Base-by-base conservation (phyloP, 2,329 filamentous ascomycete genomes). In the Ceratocystis diversiconidia region DNA sequence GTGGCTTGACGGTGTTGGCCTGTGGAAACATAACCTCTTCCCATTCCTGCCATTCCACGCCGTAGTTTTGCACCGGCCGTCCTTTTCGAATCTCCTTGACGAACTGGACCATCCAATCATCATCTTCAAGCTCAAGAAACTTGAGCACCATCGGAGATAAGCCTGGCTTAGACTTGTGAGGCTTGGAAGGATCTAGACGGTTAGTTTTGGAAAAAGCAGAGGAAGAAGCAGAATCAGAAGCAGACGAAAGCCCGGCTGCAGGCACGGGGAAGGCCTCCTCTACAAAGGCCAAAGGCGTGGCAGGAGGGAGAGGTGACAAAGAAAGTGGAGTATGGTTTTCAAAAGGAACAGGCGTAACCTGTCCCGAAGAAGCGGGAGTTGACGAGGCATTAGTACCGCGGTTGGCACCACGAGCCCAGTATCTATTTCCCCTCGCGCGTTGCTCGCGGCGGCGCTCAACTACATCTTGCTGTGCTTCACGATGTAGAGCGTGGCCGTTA, bases 21-120 rank as follows among this genome's bases (percentile, higher is more conserved):
- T 59, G 55, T 7, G 55, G 55, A 7, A 59, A 59, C 55, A 59
- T 59, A n/a, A 46, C 22, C n/a, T 44, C 60, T 25, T 62, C 60
- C 60, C 60, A 62, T 28, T 62, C 60, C 12, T 62, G 30, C 60
- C 60, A 62, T 43, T 62, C 60, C 15, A 46, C 60, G 15, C 17
- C 22, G 43, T 62, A 62, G 41, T 62, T n/a, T 12, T 28, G 60
- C 15, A 28, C 19, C 30, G 60, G 60, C 60, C 22, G 60, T 3
- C 22, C n/a, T n/a, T 44, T 22, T 3, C 41, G 60, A 5, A 62
- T 10, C 8, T 62, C 60, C 41, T 19, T 41, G 19, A 46, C 60
- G 4, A 62, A 62, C 41, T 44, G 55, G 5, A 36, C 32, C 55
- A 59, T 59, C 55, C 55, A 59, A n/a, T 59, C 55, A 8, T 59